phyloP scores from a whole-genome alignment of 2,329 filamentous ascomycete species.

The Neonectria hederae region DNA sequence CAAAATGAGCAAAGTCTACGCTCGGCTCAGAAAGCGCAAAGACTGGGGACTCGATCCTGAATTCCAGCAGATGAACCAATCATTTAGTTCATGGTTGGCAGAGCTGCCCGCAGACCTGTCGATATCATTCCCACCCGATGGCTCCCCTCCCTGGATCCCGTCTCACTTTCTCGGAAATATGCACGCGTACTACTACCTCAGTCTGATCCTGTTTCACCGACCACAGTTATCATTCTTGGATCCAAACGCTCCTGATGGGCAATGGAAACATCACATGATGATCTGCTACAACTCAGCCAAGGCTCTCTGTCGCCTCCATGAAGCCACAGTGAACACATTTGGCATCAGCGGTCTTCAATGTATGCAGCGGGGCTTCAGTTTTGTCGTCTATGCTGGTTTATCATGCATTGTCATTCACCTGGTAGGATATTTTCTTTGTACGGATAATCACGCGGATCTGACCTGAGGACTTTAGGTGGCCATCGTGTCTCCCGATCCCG shows the following conservation, averaged over 20 bases:
- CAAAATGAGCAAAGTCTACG: slow-evolving; percentile 78
- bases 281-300: slow-evolving; percentile 88
- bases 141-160: slow-evolving; percentile 82
- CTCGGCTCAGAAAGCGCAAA: slow-evolving; percentile 76
- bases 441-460: slow-evolving; percentile 1
- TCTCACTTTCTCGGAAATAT: slow-evolving; percentile 91
- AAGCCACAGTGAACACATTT: slow-evolving; percentile 79
- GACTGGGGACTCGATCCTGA: slow-evolving; percentile 90
- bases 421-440: slow-evolving; percentile 64
- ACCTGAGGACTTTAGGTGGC: slow-evolving; percentile 71
- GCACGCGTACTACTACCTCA: slow-evolving; percentile 88
- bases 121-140: slow-evolving; percentile 80
- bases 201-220: slow-evolving; percentile 85
- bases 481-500: slow-evolving; percentile 90
- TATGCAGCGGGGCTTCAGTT: slow-evolving; percentile 95
- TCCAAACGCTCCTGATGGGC: slow-evolving; percentile 72
- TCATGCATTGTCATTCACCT: slow-evolving; percentile 94
- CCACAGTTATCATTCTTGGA: slow-evolving; percentile 85
- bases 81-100: slow-evolving; percentile 78
- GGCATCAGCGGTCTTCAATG: slow-evolving; percentile 84
- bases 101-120: slow-evolving; percentile 82
- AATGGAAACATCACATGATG: slow-evolving; percentile 90
- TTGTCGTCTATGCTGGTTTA: slow-evolving; percentile 90
- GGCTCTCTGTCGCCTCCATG: slow-evolving; percentile 84
- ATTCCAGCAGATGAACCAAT: slow-evolving; percentile 80